Percentiles rank a stretch among this genome's conserved stretches.
phyloP scores from a whole-genome alignment of 2,329 filamentous ascomycete genomes.

The Penicillium sp. region DNA sequence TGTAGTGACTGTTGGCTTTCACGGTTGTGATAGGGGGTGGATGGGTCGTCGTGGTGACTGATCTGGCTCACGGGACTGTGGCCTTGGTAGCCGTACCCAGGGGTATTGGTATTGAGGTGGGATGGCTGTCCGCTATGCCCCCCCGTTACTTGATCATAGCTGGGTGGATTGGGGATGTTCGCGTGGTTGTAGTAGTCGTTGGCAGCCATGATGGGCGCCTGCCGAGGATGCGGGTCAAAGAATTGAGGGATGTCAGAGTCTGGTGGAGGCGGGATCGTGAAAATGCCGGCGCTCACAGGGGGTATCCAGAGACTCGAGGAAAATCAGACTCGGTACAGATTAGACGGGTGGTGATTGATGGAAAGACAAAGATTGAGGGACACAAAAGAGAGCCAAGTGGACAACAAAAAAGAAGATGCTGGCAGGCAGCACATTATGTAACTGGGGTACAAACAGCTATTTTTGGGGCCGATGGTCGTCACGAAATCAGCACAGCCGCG shows the following conservation, averaged over 20 bases:
- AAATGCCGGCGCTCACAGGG: not conserved
- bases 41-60: constrained; percentile 48
- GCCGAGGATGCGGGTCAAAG: constrained; percentile 14
- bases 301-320: not conserved
- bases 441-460: constrained; percentile 20
- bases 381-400: constrained; percentile 2
- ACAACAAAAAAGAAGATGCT: constrained; percentile 4
- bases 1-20: constrained; percentile 44
- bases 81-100: constrained; percentile 27
- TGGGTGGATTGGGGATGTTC: constrained; percentile 40
- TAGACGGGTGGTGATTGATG: not conserved
- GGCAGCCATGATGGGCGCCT: constrained; percentile 58
- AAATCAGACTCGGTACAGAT: not conserved
- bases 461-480: constrained; percentile 28
- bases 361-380: not conserved
- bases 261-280: constrained; percentile 5
- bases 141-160: constrained; percentile 41
- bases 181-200: constrained; percentile 66
- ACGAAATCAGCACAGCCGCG: constrained; percentile 30
- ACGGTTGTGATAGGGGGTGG: constrained; percentile 44
- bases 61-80: constrained; percentile 18
- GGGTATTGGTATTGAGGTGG: constrained; percentile 33
- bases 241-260: constrained; percentile 9
- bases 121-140: constrained; percentile 40
- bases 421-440: constrained; percentile 28